Evolutionary conservation across 208 protist genomes (phyloP), one percentile per base, ranked within the genome.

Genomic region (Wallacemonas sp.): DNA sequence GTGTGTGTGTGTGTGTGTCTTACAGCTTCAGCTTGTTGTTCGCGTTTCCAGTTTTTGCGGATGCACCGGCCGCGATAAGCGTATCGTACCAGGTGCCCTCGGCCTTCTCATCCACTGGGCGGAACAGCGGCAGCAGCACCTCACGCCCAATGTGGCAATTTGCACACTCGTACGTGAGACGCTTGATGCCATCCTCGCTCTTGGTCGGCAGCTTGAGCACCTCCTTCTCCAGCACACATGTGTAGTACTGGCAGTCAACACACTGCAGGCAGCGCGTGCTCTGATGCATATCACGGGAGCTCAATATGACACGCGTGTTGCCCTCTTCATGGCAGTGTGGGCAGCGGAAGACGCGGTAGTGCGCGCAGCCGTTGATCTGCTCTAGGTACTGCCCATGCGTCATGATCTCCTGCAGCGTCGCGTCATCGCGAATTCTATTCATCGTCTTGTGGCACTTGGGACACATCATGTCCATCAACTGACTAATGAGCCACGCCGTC

Each of bases 181-280:
- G 61, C 72, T 95, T 95, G 21, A 95, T 38, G 4, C 89, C 89
- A 47, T 95, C 89, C 68, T 92, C 85, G 3, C 74, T 70, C 79
- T 88, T 89, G 53, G 77, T 86, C 31, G 89, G 89, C 42, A 95
- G 79, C 77, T 86, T 82, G 54, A 88, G 61, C 44, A 95, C 69
- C 53, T 91, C 79, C 71, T 88, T 93, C 33, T 76, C 75, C 27
- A 93, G 63, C 34, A 72, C 66, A 49, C 83, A 88, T 8, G 89
- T 95, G 81, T 95, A 91, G 72, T 91, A 92, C 39, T 95, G 65
- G 58, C 89, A 95, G 65, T 95, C 86, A 69, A 90, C 82, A 61
- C 89, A 95, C 74, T 92, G 71, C 51, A 95, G 68, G 73, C 89
- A 95, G 53, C 70, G 68, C 11, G 68, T 85, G 75, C 77, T 93